Evolutionary conservation across 371 early-diverging fungal genomes (phyloP), one percentile per base, ranked within the genome.

Genomic region (Apophysomyces sp.): DNA sequence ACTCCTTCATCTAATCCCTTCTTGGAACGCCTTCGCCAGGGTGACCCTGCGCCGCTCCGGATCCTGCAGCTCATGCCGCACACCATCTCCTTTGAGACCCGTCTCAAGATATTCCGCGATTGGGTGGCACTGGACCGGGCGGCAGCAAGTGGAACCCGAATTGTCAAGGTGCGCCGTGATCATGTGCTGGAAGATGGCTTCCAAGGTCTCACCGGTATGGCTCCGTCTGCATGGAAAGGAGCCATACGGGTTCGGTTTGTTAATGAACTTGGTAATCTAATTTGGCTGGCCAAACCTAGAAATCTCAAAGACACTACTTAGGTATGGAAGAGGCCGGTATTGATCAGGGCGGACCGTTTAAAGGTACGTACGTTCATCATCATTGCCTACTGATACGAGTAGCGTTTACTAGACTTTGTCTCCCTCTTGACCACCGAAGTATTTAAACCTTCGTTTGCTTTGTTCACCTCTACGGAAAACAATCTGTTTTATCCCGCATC

Each of bases 281-380:
- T 26, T 39, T 15, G 1, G n/a, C 5, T 40, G 12, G 21, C 18
- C 34, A 5, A 49, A 9, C 9, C 0, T 18, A 44, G 15, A 32
- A 16, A n/a, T n/a, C n/a, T n/a, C n/a, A n/a, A n/a, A n/a, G n/a
- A n/a, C n/a, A 29, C 24, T 61, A 28, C 28, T 27, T 84, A 52
- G 94, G 94, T 1, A 65, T 88, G 51, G 81, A 76, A 2, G 97
- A 96, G 71, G 91, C 90, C 11, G 97, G 97, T 13, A 89, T 96
- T 39, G 97, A 97, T 69, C 94, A 94, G 63, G 95, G 95, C 7
- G 95, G 95, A 2, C 92, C 96, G 5, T 97, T 95, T 70, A 97
- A 96, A 74, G 81, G 81, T 78, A 13, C 13, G 7, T 16, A 18
- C 21, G 4, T 0, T 1, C 11, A 31, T 36, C 0, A 15, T 24